A percentile compares a stretch with the other conserved stretches of the same genome.
These are phyloP conservation scores for Phaeosphaeria sp. DNA, from an alignment of 2,329 filamentous ascomycete species.

Conservation along the genomic window DNA sequence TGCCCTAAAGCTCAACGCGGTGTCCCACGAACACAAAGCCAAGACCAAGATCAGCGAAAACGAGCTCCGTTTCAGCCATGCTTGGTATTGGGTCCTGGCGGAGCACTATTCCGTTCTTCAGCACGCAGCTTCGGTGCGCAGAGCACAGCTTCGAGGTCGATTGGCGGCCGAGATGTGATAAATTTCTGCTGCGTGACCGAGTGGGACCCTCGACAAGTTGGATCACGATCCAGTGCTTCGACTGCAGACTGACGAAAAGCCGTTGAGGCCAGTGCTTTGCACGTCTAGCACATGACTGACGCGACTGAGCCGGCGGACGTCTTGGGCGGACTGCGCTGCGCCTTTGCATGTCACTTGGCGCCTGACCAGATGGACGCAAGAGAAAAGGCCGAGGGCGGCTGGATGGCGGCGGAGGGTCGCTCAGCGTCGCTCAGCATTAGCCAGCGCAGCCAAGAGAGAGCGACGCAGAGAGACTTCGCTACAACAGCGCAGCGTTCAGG, in stretches of 20 bases:
- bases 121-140: background rate
- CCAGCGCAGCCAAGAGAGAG: constrained; percentile 14
- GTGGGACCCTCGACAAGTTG: no score
- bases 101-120: constrained; percentile 16
- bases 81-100: constrained; percentile 19
- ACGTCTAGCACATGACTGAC: constrained; percentile 9
- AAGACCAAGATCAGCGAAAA: constrained; percentile 28
- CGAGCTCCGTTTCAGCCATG: constrained; percentile 36
- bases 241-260: constrained; percentile 2
- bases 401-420: constrained; percentile 8
- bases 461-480: constrained; percentile 3
- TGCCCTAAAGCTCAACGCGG: constrained; percentile 8
- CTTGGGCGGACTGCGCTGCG: constrained; percentile 22
- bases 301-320: constrained; percentile 22
- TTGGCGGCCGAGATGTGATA: background rate
- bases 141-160: constrained; percentile 7
- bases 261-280: constrained; percentile 9
- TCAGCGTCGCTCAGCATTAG: constrained; percentile 14
- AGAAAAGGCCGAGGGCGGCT: background rate
- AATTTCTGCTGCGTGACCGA: constrained; percentile 10
- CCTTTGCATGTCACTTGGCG: constrained; percentile 23
- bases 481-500: constrained; percentile 8
- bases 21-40: constrained; percentile 14
- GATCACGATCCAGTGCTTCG: constrained; percentile 3
- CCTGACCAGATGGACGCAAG: background rate